A percentile compares a stretch with the other conserved stretches of the same genome.
These are phyloP conservation scores for Macrophomina phaseolina DNA, from an alignment of 2,329 filamentous ascomycete species.

Conservation along the genomic window DNA sequence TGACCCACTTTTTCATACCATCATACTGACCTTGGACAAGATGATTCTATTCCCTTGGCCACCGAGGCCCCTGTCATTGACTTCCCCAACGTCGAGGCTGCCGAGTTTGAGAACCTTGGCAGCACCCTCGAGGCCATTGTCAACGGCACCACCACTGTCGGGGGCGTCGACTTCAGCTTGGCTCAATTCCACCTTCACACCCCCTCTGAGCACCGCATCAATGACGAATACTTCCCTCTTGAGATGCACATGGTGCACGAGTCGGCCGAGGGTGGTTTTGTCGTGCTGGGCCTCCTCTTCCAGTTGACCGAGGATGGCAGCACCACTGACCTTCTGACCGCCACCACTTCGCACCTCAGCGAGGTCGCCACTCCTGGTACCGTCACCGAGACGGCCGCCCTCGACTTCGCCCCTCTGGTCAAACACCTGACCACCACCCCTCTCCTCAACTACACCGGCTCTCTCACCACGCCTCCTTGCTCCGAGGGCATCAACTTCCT, in stretches of 20 bases:
- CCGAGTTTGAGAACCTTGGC: slow-evolving; percentile 63
- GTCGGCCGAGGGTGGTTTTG: slow-evolving; percentile 47
- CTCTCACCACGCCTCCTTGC: slow-evolving; percentile 68
- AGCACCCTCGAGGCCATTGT: slow-evolving; percentile 63
- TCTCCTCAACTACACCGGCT: slow-evolving; percentile 62
- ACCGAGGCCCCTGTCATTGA: slow-evolving; percentile 38
- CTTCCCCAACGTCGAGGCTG: slow-evolving; percentile 52
- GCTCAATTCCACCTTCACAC: slow-evolving; percentile 67
- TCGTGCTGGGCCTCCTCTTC: slow-evolving; percentile 51
- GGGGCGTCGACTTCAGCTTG: slow-evolving; percentile 50
- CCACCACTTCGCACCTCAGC: slow-evolving; percentile 42
- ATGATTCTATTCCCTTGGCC: slow-evolving; percentile 41
- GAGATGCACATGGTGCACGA: slow-evolving; percentile 66
- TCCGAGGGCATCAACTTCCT: slow-evolving; percentile 62
- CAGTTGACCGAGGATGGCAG: slow-evolving; percentile 45
- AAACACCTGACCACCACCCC: slow-evolving; percentile 44
- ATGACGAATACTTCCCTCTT: slow-evolving; percentile 53
- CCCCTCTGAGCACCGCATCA: slow-evolving; percentile 63
- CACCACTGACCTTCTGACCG: slow-evolving; percentile 39
- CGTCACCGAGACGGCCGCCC: slow-evolving; percentile 41
- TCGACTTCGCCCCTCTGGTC: slow-evolving; percentile 53
- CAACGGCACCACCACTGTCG: slow-evolving; percentile 54
- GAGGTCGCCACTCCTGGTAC: slow-evolving; percentile 50
- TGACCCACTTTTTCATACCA: slow-evolving; percentile 36
- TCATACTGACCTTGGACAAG: slow-evolving; percentile 31